Evolutionary conservation across 768 basidiomycete species (phyloP).

Genomic region (Mycena epipterygia): DNA sequence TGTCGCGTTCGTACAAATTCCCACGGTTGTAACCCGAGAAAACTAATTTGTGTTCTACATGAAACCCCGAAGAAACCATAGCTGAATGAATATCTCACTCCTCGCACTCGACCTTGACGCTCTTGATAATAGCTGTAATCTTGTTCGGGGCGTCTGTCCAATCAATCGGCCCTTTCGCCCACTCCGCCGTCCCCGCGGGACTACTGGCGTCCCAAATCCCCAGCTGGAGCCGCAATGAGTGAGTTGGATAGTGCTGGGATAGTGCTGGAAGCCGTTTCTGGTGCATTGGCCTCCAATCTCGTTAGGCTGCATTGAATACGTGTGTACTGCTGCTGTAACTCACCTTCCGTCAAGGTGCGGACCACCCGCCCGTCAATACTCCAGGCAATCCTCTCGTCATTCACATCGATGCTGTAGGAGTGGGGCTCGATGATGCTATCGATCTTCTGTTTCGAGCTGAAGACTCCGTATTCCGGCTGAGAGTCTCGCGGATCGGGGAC

Average conservation of each 20-base stretch:
- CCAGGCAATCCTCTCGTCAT: conserved; percentile 53
- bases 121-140: conserved; percentile 51
- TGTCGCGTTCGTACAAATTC: not conserved
- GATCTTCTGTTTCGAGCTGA: conserved; percentile 49
- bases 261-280: conserved; percentile 51
- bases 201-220: conserved; percentile 63
- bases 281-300: conserved; percentile 43
- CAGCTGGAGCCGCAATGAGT: conserved; percentile 53
- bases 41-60: too few relatives aligned
- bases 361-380: conserved; percentile 52
- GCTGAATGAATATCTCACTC: not conserved
- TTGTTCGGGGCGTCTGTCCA: conserved; percentile 49
- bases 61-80: not conserved
- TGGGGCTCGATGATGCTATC: conserved; percentile 41
- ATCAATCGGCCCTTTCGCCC: conserved; percentile 59
- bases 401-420: conserved; percentile 58
- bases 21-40: too few relatives aligned
- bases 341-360: conserved; percentile 48
- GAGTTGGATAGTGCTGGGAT: conserved; percentile 56
- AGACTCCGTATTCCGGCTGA: conserved; percentile 52
- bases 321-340: not conserved
- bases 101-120: conserved; percentile 53
- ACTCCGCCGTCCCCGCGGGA: conserved; percentile 55
- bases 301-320: not conserved
- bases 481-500: conserved; percentile 45